These are phyloP conservation scores for Epichloe gansuensis DNA, from an alignment of 2,329 filamentous ascomycete species.

Conservation along the genomic window DNA sequence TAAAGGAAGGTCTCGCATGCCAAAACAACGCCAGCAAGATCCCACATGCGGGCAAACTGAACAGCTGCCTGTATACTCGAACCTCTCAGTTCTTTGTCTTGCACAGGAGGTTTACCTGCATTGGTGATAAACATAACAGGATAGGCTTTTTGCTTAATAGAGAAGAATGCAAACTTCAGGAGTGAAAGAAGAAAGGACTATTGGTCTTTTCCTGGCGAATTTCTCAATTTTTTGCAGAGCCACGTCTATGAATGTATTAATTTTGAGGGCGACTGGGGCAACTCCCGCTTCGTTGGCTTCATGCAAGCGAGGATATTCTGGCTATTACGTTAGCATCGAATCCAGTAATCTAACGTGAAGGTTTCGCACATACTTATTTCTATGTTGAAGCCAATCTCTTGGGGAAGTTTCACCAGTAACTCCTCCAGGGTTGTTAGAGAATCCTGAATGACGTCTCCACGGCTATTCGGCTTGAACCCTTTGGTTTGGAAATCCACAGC, in stretches of 20 bases:
- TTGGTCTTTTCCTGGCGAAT: conserved; percentile 14
- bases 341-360: neutral
- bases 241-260: conserved; percentile 26
- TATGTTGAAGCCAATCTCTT: conserved; percentile 24
- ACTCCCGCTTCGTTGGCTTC: conserved; percentile 22
- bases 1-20: conserved; percentile 22
- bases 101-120: conserved; percentile 15
- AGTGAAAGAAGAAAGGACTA: conserved; percentile 25
- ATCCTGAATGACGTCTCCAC: conserved; percentile 25
- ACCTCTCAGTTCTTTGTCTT: conserved; percentile 21
- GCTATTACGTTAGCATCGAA: neutral
- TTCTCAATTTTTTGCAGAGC: conserved; percentile 19
- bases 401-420: conserved; percentile 20
- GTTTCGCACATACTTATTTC: conserved; percentile 23
- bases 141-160: conserved; percentile 18
- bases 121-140: conserved; percentile 23
- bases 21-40: conserved; percentile 23
- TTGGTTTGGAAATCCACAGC: conserved; percentile 26
- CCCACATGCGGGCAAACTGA: conserved; percentile 25
- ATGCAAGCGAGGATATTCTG: conserved; percentile 27
- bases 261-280: conserved; percentile 21
- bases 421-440: conserved; percentile 25
- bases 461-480: conserved; percentile 26
- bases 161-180: conserved; percentile 23
- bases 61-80: conserved; percentile 24